A percentile compares a stretch with the other conserved stretches of the same genome.
Evolutionary conservation across 768 basidiomycete species (phyloP).

Genomic region (Tulasnella sp.): DNA sequence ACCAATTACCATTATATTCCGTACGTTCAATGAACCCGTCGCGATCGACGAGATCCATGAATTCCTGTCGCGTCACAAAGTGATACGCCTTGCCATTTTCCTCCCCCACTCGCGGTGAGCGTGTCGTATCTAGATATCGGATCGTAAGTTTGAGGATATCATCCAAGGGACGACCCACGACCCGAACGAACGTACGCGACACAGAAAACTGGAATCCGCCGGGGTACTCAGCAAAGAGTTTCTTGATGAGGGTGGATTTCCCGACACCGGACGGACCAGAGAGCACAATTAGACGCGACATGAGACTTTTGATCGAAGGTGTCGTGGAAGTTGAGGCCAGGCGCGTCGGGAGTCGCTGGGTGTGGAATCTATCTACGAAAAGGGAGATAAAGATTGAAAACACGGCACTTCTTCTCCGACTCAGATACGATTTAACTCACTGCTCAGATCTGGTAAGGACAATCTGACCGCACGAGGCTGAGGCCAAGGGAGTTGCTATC

Average conservation of each 20-base stretch:
- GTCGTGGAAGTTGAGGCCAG: neutral
- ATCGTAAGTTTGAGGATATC: constrained; percentile 1
- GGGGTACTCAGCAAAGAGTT: constrained; percentile 32
- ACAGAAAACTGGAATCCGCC: constrained; percentile 36
- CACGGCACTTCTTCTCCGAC: too few relatives aligned
- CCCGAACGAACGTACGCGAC: constrained; percentile 28
- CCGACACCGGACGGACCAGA: constrained; percentile 38
- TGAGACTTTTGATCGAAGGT: neutral
- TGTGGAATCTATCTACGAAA: too few relatives aligned
- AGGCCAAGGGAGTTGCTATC: too few relatives aligned
- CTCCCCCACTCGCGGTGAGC: constrained; percentile 35
- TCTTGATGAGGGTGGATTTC: constrained; percentile 37
- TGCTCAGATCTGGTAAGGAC: too few relatives aligned
- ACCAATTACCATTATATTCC: constrained; percentile 35
- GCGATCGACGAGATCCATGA: constrained; percentile 29
- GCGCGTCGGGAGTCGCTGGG: neutral
- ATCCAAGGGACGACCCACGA: neutral
- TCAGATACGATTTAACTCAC: too few relatives aligned
- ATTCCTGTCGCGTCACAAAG: constrained; percentile 34
- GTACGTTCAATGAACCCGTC: constrained; percentile 41
- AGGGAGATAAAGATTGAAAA: too few relatives aligned
- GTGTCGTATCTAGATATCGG: constrained; percentile 33
- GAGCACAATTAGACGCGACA: constrained; percentile 32
- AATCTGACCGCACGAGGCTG: too few relatives aligned
- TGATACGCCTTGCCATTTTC: constrained; percentile 35